Base-by-base conservation (phyloP, 2,329 filamentous ascomycete genomes). In the Alternaria triticina region DNA sequence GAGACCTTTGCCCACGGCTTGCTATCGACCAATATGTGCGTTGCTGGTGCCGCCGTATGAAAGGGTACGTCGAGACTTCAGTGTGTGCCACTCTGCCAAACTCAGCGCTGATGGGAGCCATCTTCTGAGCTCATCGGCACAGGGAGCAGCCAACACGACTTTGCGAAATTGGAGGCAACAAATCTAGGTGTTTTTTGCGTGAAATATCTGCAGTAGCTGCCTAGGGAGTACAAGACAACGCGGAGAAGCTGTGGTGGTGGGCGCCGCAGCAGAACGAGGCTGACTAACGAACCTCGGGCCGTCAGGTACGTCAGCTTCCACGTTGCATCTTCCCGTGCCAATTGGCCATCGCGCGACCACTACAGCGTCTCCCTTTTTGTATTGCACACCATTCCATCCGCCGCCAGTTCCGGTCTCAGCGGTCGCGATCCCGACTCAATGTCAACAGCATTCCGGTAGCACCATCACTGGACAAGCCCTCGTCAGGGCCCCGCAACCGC, bases 241-340 rank as follows among this genome's bases (percentile, higher is more conserved):
- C 36, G n/a, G 36, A 40, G n/a, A 17, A 40, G n/a, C 36, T 40
- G 36, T 40, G 36, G 4, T 40, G 36, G 36, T 23, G 6, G 44
- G 44, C 44, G 49, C 30, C n/a, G 36, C 22, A 25, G 28, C 36
- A 40, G 36, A 40, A 40, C 28, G 33, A 23, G 43, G 46, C 30
- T 40, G 33, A 56, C 59, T 61, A 57, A 61, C 59, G 49, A 25
- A n/a, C 59, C 43, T 59, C 59, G 59, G 59, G 47, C 59, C 59
- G 59, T 23, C 47, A 54, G 49, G 40, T 62, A 63, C 61, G 57
- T 63, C 61, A 76, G 71, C 74, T 67, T 76, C 75, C 75, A 78
- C 76, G 75, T 77, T 74, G 72, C 76, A 72, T 74, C 74, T 78
- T 77, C 68, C 64, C 54, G 55, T 65, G 63, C 64, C 65, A 70